Base-by-base conservation (phyloP, 768 basidiomycete genomes). In the Russula sp. region DNA sequence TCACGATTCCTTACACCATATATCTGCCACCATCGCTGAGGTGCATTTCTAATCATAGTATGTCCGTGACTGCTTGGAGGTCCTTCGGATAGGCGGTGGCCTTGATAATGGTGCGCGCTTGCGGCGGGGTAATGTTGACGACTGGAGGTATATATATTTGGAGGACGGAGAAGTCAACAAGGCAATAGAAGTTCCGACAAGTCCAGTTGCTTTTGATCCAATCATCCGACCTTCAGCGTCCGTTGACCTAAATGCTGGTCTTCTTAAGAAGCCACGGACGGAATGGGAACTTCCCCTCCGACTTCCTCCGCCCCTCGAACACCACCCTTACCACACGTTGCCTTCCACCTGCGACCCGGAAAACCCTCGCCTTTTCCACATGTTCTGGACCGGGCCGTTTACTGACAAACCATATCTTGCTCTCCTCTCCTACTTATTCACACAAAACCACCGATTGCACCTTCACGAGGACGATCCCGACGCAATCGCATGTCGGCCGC, bases 331-430 rank as follows among this genome's bases (percentile, higher is more conserved):
- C 66, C 78, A 84, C 22, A 79, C 81, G 57, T 78, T 83, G 43
- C 72, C 81, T 3, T 71, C 76, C 1, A 79, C 85, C 1, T 99
- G 97, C 73, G 92, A 97, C 69, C 81, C 86, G 0, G 87, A 91
- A 66, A 84, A 88, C 68, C 88, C 93, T 7, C 84, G 90, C 39
- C 75, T 98, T 36, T 98, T 96, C 79, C 97, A 99, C 74, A 97
- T 98, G 87, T 99, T 97, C 78, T 98, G 97, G 96, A 91, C 95
- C 1, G 96, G 97, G 0, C 87, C 93, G 1, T 98, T 99, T 78
- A 97, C 94, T 9, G 97, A 99, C 78, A 98, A 98, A 73, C 97
- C 97, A 2, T 98, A 99, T 78, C 83, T 93, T 61, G 93, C 96
- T 1, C 79, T 98, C 48, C 78, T 96, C 25, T 97, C 94, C 18